Evolutionary conservation across 2,329 filamentous ascomycete species (phyloP).

Genomic region (Fusarium dlaminii): DNA sequence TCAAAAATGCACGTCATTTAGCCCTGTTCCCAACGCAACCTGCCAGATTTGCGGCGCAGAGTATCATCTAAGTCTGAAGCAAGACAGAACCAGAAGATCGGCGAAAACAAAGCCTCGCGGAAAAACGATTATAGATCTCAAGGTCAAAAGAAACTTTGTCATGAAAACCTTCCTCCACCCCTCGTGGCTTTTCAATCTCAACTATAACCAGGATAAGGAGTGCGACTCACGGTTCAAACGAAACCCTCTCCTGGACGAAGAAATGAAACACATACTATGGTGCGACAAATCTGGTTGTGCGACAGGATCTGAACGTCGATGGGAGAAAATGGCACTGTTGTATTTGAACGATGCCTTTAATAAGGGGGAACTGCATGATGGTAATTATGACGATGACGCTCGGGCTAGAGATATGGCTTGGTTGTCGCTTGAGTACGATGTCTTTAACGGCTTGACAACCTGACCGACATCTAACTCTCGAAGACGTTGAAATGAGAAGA

Average conservation of each 20-base stretch:
- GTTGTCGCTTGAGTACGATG: not conserved
- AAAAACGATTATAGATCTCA: not conserved
- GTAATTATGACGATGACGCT: not conserved
- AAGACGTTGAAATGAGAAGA: too few species aligned
- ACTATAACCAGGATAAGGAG: not conserved
- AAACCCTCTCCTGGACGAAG: not conserved
- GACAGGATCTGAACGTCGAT: not conserved
- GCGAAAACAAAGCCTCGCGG: not conserved
- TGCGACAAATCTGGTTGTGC: not conserved
- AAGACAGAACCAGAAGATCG: not conserved
- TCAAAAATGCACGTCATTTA: not conserved
- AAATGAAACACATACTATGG: not conserved
- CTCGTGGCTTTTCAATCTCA: slow-evolving; percentile 1
- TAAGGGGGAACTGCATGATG: not conserved
- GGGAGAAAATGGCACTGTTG: slow-evolving; percentile 2
- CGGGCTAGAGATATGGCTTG: not conserved
- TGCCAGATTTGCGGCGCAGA: not conserved
- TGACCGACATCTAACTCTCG: not conserved
- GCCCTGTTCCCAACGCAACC: not conserved
- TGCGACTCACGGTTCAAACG: not conserved
- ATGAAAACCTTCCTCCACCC: not conserved
- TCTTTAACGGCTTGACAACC: not conserved
- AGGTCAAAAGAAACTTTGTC: too few species aligned
- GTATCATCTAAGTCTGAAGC: not conserved
- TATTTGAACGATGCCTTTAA: not conserved